Percentiles rank a stretch among this genome's conserved stretches.
Evolutionary conservation across 2,329 filamentous ascomycete species (phyloP).

Genomic region (Botryotinia convoluta): DNA sequence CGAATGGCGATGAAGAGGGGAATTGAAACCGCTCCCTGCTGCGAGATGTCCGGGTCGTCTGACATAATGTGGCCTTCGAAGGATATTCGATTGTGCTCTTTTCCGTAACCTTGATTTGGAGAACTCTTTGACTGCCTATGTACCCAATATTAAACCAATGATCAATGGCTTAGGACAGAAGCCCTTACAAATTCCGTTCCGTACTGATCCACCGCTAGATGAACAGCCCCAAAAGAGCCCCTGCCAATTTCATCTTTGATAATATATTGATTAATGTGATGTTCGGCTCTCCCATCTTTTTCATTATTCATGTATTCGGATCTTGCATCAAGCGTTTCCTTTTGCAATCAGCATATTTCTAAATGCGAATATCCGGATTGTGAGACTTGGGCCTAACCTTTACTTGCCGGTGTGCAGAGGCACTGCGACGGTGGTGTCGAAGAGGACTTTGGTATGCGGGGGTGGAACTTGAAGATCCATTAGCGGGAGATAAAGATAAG

Average conservation of each 20-base stretch:
- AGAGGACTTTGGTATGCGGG: conserved; percentile 53
- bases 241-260: conserved; percentile 96
- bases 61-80: conserved; percentile 60
- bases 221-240: conserved; percentile 91
- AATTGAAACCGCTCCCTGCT: conserved; percentile 45
- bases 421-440: conserved; percentile 61
- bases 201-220: conserved; percentile 85
- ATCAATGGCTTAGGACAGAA: not conserved
- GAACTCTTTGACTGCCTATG: conserved; percentile 92
- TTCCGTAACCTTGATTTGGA: conserved; percentile 89
- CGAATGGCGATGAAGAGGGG: conserved; percentile 51
- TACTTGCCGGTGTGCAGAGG: conserved; percentile 58
- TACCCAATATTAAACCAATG: conserved; percentile 24
- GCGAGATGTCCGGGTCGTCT: conserved; percentile 49
- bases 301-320: conserved; percentile 85
- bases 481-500: conserved; percentile 19
- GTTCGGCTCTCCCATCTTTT: conserved; percentile 74
- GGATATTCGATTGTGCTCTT: conserved; percentile 83
- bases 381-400: conserved; percentile 41
- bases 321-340: conserved; percentile 86
- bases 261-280: conserved; percentile 90
- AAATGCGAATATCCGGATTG: not conserved
- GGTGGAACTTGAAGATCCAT: conserved; percentile 46
- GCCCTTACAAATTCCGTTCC: conserved; percentile 83
- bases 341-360: conserved; percentile 9